Conservation (phyloP, 2,329 filamentous ascomycete species). For the Ascochyta pisi region DNA sequence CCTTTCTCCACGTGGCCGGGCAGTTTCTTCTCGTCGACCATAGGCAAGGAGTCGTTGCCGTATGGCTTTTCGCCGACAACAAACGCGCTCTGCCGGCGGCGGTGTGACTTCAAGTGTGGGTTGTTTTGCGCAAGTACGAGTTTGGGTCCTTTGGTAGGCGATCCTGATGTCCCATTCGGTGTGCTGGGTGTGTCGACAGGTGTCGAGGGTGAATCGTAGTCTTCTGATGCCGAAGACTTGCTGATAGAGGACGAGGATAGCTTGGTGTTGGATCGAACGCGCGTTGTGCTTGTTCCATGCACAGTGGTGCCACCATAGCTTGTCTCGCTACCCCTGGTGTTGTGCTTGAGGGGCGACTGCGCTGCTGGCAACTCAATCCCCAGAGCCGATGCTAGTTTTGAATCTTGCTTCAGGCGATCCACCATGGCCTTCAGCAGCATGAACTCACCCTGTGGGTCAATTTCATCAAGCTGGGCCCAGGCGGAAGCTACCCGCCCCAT, state of each 20-base stretch:
- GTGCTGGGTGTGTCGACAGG: conserved; percentile 27
- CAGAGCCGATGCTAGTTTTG: conserved; percentile 63
- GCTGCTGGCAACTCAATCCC: conserved; percentile 46
- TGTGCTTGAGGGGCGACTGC: conserved; percentile 37
- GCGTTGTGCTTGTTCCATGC: conserved; percentile 43
- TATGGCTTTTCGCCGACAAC: conserved; percentile 52
- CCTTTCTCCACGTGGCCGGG: conserved; percentile 69
- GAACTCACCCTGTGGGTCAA: conserved; percentile 90
- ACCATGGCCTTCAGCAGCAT: conserved; percentile 81
- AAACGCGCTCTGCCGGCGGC: conserved; percentile 59
- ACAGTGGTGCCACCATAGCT: conserved; percentile 45
- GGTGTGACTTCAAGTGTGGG: conserved; percentile 79
- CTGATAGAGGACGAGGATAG: conserved; percentile 22
- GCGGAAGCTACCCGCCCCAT: conserved; percentile 84
- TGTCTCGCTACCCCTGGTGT: conserved; percentile 41
- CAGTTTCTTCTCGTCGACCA: conserved; percentile 58
- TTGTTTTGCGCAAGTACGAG: conserved; percentile 82
- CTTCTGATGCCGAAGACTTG: conserved; percentile 28
- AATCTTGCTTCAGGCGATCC: conserved; percentile 73
- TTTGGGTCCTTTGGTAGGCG: conserved; percentile 65
- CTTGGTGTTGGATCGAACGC: conserved; percentile 42
- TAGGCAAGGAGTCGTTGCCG: conserved; percentile 48
- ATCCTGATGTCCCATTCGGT: conserved; percentile 41
- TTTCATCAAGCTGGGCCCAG: conserved; percentile 80
- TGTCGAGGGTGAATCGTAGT: conserved; percentile 28